Evolutionary conservation across 2,329 filamentous ascomycete genomes (phyloP).

Genomic region (Microascus cirrosus): DNA sequence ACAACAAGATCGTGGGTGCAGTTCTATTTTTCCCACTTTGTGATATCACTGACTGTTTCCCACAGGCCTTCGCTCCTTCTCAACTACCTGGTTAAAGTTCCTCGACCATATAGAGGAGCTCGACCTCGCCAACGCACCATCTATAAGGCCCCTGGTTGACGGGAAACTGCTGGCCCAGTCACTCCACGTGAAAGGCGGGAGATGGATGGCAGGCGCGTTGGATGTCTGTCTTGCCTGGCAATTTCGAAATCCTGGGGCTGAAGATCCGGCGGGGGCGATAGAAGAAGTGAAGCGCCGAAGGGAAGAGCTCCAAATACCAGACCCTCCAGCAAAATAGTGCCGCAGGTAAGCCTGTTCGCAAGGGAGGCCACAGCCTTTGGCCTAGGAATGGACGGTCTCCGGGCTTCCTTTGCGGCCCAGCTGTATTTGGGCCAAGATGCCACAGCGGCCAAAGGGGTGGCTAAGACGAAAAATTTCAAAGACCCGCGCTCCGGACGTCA

Average conservation of each 20-base stretch:
- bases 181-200: conserved; percentile 60
- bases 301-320: conserved; percentile 40
- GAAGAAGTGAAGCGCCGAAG: conserved; percentile 43
- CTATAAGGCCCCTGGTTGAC: conserved; percentile 56
- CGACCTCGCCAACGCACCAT: conserved; percentile 45
- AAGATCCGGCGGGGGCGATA: conserved; percentile 47
- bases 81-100: conserved; percentile 41
- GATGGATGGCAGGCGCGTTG: conserved; percentile 75
- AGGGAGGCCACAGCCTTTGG: too few relatives aligned
- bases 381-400: too few relatives aligned
- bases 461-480: too few relatives aligned
- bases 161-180: conserved; percentile 61
- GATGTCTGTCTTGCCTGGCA: conserved; percentile 83
- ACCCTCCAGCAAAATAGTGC: background rate
- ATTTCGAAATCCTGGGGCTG: conserved; percentile 60
- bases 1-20: conserved; percentile 13
- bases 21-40: too few relatives aligned
- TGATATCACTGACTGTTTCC: conserved; percentile 5
- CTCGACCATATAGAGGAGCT: conserved; percentile 42
- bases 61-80: conserved; percentile 31
- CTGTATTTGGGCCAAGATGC: too few relatives aligned
- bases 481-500: too few relatives aligned
- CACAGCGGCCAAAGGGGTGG: too few relatives aligned
- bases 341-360: too few relatives aligned
- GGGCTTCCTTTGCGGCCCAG: too few relatives aligned